Conservation (phyloP, 2,329 filamentous ascomycete genomes). For the Macrophomina tecta region DNA sequence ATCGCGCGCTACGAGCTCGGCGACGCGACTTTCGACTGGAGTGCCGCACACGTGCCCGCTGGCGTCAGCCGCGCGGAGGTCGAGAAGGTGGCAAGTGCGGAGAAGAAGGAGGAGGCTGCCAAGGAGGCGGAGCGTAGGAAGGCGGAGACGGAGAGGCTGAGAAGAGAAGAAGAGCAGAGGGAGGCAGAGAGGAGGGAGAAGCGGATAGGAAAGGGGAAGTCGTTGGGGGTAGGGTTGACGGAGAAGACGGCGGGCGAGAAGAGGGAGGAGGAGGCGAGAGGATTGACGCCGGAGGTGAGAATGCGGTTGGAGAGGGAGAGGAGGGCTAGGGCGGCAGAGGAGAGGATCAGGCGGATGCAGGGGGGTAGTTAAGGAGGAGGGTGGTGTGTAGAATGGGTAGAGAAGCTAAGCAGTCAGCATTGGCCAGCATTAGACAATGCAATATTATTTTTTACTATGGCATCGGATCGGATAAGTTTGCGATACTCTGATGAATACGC, state of each 20-base stretch:
- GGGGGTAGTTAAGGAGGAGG: conserved; percentile 33
- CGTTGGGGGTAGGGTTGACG: conserved; percentile 60
- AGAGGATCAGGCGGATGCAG: conserved; percentile 75
- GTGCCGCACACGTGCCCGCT: conserved; percentile 72
- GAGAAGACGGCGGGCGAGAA: conserved; percentile 80
- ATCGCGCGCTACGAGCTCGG: conserved; percentile 83
- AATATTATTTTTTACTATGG: no score
- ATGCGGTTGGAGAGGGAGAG: conserved; percentile 85
- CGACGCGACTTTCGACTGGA: conserved; percentile 81
- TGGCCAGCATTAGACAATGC: no score
- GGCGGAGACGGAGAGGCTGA: conserved; percentile 75
- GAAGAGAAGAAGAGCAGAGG: conserved; percentile 59
- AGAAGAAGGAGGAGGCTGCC: conserved; percentile 70
- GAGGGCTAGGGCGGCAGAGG: conserved; percentile 89
- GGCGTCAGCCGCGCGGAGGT: conserved; percentile 74
- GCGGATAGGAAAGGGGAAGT: conserved; percentile 53
- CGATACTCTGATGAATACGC: no score
- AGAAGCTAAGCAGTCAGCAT: neutral
- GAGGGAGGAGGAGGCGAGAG: conserved; percentile 81
- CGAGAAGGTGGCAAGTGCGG: conserved; percentile 70
- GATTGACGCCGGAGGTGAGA: conserved; percentile 86
- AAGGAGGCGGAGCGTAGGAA: conserved; percentile 70
- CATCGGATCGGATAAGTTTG: no score
- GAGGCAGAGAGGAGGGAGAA: conserved; percentile 59
- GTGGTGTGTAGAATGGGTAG: neutral